phyloP scores from a whole-genome alignment of 139 green algal genomes.

The Astrephomene gubernaculifera region DNA sequence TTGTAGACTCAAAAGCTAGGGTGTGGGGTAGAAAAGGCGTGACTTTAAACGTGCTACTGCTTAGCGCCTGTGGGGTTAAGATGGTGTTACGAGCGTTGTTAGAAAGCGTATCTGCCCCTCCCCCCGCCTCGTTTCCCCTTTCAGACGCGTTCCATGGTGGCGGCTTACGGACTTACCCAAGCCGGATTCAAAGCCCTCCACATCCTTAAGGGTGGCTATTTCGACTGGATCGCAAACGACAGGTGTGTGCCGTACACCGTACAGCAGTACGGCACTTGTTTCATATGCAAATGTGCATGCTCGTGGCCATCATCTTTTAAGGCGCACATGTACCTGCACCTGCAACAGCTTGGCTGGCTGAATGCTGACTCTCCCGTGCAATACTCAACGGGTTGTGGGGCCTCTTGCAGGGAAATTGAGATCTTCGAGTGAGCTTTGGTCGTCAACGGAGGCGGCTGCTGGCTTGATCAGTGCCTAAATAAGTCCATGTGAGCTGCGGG shows the following conservation, averaged over 20 bases:
- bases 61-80: neutral
- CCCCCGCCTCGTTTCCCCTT: neutral
- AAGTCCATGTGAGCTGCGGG: too few species aligned
- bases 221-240: constrained; percentile 32
- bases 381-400: neutral
- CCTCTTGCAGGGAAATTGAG: constrained; percentile 15
- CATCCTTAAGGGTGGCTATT: constrained; percentile 47
- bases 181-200: constrained; percentile 55
- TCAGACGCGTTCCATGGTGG: constrained; percentile 65
- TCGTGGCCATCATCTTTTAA: too few species aligned
- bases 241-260: constrained; percentile 34
- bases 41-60: neutral
- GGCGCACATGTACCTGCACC: too few species aligned
- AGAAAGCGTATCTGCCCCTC: neutral
- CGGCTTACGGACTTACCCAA: constrained; percentile 70
- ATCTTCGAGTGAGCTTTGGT: constrained; percentile 20
- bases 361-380: neutral
- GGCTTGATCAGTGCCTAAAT: too few species aligned
- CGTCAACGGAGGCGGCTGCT: too few species aligned
- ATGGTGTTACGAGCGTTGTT: too few species aligned
- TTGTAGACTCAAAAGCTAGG: neutral
- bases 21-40: neutral
- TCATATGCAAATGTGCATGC: neutral
- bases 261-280: neutral
- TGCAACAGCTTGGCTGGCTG: neutral